phyloP scores from a whole-genome alignment of 2,329 filamentous ascomycete genomes.

The Aspergillus pseudoterreus region DNA sequence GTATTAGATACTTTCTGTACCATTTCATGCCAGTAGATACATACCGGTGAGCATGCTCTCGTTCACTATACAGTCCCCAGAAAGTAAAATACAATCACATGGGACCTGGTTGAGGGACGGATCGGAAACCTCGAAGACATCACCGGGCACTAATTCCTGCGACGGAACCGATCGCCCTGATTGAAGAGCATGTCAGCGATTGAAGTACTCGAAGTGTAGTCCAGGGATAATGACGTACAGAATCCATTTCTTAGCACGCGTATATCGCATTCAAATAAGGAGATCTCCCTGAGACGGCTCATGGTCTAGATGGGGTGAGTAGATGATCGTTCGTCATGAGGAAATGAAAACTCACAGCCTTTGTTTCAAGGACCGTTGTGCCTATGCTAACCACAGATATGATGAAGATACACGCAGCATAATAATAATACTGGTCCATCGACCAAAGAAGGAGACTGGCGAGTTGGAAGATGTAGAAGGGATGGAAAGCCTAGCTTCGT shows the following conservation, averaged over 20 bases:
- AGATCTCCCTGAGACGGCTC: conserved; percentile 84
- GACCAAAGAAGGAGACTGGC: conserved; percentile 94
- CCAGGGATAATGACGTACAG: conserved; percentile 54
- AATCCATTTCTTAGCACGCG: conserved; percentile 91
- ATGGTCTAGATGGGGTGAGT: conserved; percentile 61
- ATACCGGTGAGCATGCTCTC: conserved; percentile 92
- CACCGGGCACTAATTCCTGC: conserved; percentile 84
- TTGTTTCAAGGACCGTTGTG: conserved; percentile 85
- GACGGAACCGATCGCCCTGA: conserved; percentile 82
- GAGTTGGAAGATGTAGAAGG: conserved; percentile 97
- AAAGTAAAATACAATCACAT: conserved; percentile 84
- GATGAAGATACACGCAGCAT: conserved; percentile 87
- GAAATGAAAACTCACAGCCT: conserved; percentile 56
- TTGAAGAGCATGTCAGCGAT: not conserved
- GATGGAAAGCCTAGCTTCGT: conserved; percentile 71
- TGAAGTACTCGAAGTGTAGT: not conserved
- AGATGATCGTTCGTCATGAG: conserved; percentile 3
- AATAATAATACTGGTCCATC: conserved; percentile 95
- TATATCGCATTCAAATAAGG: conserved; percentile 91
- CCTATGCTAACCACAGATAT: conserved; percentile 92
- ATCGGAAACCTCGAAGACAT: conserved; percentile 95
- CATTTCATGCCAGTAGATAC: conserved; percentile 4
- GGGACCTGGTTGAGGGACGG: conserved; percentile 84
- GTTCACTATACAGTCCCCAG: conserved; percentile 96
- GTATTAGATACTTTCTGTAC: conserved; percentile 14